Evolutionary conservation across 371 early-diverging fungal genomes (phyloP).

Genomic region (Mortierella sp.): DNA sequence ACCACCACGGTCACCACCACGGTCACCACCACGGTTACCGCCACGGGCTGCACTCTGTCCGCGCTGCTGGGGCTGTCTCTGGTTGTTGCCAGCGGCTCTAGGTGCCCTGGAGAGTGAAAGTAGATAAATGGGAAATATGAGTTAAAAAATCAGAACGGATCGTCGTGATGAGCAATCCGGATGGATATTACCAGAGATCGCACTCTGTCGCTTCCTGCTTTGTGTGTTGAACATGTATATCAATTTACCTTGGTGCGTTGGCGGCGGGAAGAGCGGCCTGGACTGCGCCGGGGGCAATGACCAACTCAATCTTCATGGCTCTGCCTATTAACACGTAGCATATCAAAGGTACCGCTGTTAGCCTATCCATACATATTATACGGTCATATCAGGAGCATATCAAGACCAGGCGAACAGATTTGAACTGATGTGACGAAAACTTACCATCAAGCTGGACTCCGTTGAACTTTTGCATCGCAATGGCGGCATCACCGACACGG

Average conservation of each 20-base stretch:
- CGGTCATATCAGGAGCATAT: neutral
- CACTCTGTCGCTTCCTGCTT: neutral
- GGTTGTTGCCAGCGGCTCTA: slow-evolving; percentile 15
- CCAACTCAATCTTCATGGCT: slow-evolving; percentile 82
- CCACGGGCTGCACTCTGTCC: slow-evolving; percentile 46
- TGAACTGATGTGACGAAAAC: neutral
- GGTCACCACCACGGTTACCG: slow-evolving; percentile 38
- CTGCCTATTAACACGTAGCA: slow-evolving; percentile 46
- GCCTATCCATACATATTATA: neutral
- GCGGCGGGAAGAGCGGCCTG: slow-evolving; percentile 37
- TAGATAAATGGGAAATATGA: neutral
- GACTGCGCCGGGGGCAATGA: slow-evolving; percentile 67
- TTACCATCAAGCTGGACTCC: slow-evolving; percentile 78
- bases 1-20: slow-evolving; percentile 43
- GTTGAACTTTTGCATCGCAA: slow-evolving; percentile 77
- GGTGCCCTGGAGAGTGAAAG: slow-evolving; percentile 16
- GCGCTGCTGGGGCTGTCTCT: slow-evolving; percentile 30
- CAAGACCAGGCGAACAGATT: neutral
- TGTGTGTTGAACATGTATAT: neutral
- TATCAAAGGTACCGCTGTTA: neutral
- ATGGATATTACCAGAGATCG: neutral
- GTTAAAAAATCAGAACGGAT: neutral
- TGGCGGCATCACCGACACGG: slow-evolving; percentile 68
- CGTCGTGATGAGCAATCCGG: neutral
- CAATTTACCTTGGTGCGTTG: slow-evolving; percentile 35